These are phyloP conservation scores for Fusarium lyarnte DNA, from an alignment of 2,329 filamentous ascomycete species.

Conservation along the genomic window DNA sequence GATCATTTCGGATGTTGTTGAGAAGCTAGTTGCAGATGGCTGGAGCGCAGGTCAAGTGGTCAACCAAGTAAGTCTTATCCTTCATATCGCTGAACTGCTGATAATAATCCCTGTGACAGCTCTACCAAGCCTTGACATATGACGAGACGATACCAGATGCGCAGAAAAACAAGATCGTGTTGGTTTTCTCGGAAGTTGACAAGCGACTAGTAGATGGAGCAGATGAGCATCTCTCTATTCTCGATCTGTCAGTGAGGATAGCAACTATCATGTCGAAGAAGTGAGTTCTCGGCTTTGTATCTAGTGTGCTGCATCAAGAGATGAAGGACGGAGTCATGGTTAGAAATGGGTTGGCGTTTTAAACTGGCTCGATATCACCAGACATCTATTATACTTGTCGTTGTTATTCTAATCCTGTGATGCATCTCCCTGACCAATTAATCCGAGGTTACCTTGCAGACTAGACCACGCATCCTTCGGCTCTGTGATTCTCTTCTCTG, in stretches of 20 bases:
- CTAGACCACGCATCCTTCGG: constrained; percentile 59
- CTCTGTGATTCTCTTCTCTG: constrained; percentile 36
- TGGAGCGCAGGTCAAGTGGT: constrained; percentile 95
- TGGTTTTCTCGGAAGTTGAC: constrained; percentile 92
- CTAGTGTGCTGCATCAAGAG: constrained; percentile 9
- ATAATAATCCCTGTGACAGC: constrained; percentile 52
- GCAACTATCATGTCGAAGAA: constrained; percentile 72
- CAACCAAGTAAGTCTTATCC: constrained; percentile 68
- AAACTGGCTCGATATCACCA: constrained; percentile 32
- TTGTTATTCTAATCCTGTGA: constrained; percentile 24
- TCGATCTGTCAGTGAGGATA: constrained; percentile 86
- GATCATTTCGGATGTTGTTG: constrained; percentile 79
- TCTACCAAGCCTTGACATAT: constrained; percentile 84
- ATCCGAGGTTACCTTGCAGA: constrained; percentile 64
- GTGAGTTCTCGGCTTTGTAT: constrained; percentile 26
- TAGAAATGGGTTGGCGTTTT: constrained; percentile 41
- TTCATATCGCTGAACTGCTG: not conserved
- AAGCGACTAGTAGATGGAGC: constrained; percentile 94
- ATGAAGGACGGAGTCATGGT: constrained; percentile 37
- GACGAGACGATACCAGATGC: constrained; percentile 85
- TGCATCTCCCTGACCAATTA: constrained; percentile 54
- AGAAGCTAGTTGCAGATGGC: constrained; percentile 92
- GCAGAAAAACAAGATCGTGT: constrained; percentile 90
- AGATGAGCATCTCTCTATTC: constrained; percentile 90
- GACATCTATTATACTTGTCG: constrained; percentile 23